Percentiles rank a stretch among this genome's conserved stretches.
phyloP scores from a whole-genome alignment of 306 rosid species.

The Medicago truncatula region MtrunA17r5.0-ANR NC_053042.1:38048001-38048500 shows the following conservation, averaged over 20 bases:
- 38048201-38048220: constrained; percentile 91
- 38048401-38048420: constrained; percentile 88
- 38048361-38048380: constrained; percentile 89
- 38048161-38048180: constrained; percentile 76
- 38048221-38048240: constrained; percentile 87
- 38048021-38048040: constrained; percentile 27
- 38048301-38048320: constrained; percentile 23
- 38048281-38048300: not conserved
- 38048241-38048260: too few relatives aligned
- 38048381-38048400: constrained; percentile 93
- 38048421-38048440: constrained; percentile 91
- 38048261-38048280: too few relatives aligned
- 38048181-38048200: constrained; percentile 93
- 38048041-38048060: constrained; percentile 57
- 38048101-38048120: constrained; percentile 23
- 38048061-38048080: constrained; percentile 86
- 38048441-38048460: constrained; percentile 94
- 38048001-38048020: constrained; percentile 32
- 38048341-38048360: constrained; percentile 95
- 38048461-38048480: constrained; percentile 87
- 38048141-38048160: constrained; percentile 49
- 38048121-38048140: constrained; percentile 25
- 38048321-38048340: constrained; percentile 79
- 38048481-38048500: constrained; percentile 65
- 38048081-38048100: constrained; percentile 57